phyloP scores from a whole-genome alignment of 768 basidiomycete species.

The Hemileccinum rubropunctum region DNA sequence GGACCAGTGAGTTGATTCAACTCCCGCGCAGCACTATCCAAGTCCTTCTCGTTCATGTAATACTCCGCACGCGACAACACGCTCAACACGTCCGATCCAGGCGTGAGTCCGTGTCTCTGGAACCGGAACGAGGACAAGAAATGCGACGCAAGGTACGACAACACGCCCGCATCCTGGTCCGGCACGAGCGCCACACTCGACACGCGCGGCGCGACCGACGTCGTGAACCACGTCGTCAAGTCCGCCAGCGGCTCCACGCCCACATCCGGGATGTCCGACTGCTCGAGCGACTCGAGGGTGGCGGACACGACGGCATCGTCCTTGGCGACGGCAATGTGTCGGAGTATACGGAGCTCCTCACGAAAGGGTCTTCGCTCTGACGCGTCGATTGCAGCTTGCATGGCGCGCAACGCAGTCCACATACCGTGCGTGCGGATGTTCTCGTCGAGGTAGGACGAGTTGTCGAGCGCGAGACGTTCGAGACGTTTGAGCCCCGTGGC shows the following conservation, averaged over 20 bases:
- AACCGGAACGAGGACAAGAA: slow-evolving; percentile 75
- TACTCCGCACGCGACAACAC: slow-evolving; percentile 87
- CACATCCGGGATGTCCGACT: slow-evolving; percentile 70
- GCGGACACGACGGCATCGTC: slow-evolving; percentile 66
- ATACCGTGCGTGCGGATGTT: slow-evolving; percentile 89
- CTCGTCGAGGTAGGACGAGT: slow-evolving; percentile 87
- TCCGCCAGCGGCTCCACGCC: slow-evolving; percentile 88
- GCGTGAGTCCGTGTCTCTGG: slow-evolving; percentile 65
- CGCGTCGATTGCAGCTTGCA: slow-evolving; percentile 63
- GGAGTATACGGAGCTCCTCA: slow-evolving; percentile 80
- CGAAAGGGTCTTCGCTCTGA: slow-evolving; percentile 81
- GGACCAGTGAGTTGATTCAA: slow-evolving; percentile 87
- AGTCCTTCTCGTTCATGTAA: slow-evolving; percentile 86
- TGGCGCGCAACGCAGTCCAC: slow-evolving; percentile 88
- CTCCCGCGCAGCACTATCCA: slow-evolving; percentile 80
- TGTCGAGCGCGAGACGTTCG: slow-evolving; percentile 88
- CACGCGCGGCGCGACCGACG: slow-evolving; percentile 79
- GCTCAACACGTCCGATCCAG: slow-evolving; percentile 82
- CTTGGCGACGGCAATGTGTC: slow-evolving; percentile 65
- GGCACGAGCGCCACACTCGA: slow-evolving; percentile 91
- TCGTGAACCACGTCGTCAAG: slow-evolving; percentile 87
- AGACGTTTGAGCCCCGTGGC: slow-evolving; percentile 87
- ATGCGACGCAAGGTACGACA: slow-evolving; percentile 83
- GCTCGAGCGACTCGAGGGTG: slow-evolving; percentile 68
- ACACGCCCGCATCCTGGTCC: slow-evolving; percentile 81